These are phyloP conservation scores for Hygrocybe coccinea DNA, from an alignment of 768 basidiomycete species.

Conservation along the genomic window DNA sequence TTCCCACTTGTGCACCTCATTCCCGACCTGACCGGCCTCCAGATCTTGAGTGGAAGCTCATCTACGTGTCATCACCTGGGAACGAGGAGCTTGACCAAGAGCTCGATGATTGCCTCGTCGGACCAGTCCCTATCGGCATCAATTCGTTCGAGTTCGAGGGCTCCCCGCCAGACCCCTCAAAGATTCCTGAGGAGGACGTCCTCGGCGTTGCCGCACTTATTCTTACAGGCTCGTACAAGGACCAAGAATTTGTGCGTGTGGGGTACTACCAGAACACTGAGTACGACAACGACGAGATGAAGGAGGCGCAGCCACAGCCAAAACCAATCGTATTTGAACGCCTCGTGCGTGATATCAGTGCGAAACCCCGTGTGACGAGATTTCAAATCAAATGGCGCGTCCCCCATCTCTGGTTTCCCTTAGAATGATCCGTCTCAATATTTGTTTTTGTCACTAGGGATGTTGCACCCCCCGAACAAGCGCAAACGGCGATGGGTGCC, in stretches of 20 bases:
- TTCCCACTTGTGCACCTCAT: background rate
- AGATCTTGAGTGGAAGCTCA: conserved; percentile 98
- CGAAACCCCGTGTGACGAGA: conserved; percentile 90
- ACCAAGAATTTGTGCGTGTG: conserved; percentile 98
- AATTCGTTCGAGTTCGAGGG: conserved; percentile 98
- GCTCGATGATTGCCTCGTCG: conserved; percentile 95
- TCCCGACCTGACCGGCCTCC: background rate
- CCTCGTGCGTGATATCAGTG: conserved; percentile 80
- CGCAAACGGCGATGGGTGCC: conserved; percentile 48
- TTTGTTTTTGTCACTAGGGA: conserved; percentile 45
- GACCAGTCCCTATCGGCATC: conserved; percentile 93
- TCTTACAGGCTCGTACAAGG: conserved; percentile 90
- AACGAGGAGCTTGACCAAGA: conserved; percentile 93
- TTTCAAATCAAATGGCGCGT: conserved; percentile 84
- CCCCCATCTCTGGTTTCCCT: background rate
- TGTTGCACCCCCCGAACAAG: conserved; percentile 48
- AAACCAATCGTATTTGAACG: conserved; percentile 67
- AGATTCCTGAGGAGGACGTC: conserved; percentile 85
- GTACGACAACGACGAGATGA: conserved; percentile 93
- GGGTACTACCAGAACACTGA: conserved; percentile 99
- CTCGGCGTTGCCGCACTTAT: conserved; percentile 97
- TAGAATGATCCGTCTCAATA: background rate
- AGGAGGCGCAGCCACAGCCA: conserved; percentile 68
- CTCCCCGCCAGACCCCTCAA: conserved; percentile 72
- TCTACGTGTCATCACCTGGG: conserved; percentile 92